These are phyloP conservation scores for Stephania cephalantha DNA, from an alignment of 164 flowering plant genomes.

Conservation along the genomic window DNA sequence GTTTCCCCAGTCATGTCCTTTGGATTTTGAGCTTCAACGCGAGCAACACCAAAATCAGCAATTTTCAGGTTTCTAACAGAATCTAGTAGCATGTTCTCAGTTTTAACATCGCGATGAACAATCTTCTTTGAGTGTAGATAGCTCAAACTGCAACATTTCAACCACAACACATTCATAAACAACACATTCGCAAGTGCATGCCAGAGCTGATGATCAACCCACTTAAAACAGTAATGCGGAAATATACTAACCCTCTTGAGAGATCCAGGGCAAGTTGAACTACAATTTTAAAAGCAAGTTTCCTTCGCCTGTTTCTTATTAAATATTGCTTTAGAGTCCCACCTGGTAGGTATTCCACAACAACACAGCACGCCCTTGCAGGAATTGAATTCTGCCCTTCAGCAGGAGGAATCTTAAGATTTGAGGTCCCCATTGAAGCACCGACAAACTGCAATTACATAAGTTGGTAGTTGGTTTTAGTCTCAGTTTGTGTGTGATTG, in stretches of 20 bases:
- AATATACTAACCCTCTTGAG: slow-evolving; percentile 54
- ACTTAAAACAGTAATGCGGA: not conserved
- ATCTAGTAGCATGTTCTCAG: slow-evolving; percentile 61
- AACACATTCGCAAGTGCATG: not conserved
- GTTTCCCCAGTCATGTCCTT: slow-evolving; percentile 70
- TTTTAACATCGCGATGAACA: slow-evolving; percentile 63
- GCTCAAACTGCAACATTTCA: slow-evolving; percentile 34
- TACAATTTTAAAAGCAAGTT: slow-evolving; percentile 59
- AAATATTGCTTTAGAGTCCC: slow-evolving; percentile 66
- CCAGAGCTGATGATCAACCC: not conserved
- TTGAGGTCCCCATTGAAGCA: slow-evolving; percentile 86
- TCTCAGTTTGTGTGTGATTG: not conserved
- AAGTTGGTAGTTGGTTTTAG: not conserved
- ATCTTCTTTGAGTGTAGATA: slow-evolving; percentile 57
- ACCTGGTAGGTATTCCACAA: slow-evolving; percentile 81
- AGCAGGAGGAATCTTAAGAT: slow-evolving; percentile 60
- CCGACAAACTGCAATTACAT: slow-evolving; percentile 61
- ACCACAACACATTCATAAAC: not conserved
- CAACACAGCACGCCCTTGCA: slow-evolving; percentile 83
- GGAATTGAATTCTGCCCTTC: slow-evolving; percentile 37
- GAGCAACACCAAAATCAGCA: slow-evolving; percentile 70
- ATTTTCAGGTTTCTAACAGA: slow-evolving; percentile 42
- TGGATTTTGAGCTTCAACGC: slow-evolving; percentile 62
- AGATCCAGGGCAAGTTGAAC: slow-evolving; percentile 74
- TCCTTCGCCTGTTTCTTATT: slow-evolving; percentile 46